Conservation (phyloP, 2,329 filamentous ascomycete species). For the Colletotrichum lindemuthianum region DNA sequence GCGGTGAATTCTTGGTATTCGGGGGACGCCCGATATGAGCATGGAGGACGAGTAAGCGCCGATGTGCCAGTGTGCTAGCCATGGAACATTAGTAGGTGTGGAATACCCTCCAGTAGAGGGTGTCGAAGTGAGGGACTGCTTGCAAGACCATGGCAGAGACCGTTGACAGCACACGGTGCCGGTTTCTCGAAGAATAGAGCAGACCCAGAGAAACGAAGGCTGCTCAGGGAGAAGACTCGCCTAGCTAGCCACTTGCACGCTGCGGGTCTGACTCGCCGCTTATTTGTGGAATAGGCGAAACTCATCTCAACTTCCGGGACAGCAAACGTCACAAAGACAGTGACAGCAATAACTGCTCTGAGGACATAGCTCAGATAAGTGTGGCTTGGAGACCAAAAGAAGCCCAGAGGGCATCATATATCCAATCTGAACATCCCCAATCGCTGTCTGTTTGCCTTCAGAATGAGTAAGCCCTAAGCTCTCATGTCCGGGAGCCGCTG, state of each 20-base stretch:
- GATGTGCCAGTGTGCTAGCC: not conserved
- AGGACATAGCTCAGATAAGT: slow-evolving; percentile 3
- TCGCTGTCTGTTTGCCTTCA: not conserved
- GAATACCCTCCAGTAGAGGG: slow-evolving; percentile 5
- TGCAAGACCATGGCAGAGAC: not conserved
- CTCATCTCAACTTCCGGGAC: slow-evolving; percentile 32
- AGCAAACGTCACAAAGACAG: slow-evolving; percentile 25
- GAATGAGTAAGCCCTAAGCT: not conserved
- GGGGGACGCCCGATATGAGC: slow-evolving; percentile 8
- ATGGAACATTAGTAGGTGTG: slow-evolving; percentile 9
- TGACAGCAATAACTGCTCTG: not conserved
- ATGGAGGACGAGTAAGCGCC: slow-evolving; percentile 10
- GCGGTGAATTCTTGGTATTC: slow-evolving; percentile 13
- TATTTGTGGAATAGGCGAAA: slow-evolving; percentile 30
- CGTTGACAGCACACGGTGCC: too few species aligned
- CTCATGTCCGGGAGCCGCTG: too few species aligned
- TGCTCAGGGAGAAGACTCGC: not conserved
- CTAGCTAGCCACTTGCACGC: slow-evolving; percentile 7
- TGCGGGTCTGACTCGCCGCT: slow-evolving; percentile 24
- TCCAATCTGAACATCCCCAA: not conserved
- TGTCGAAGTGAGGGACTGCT: slow-evolving; percentile 13
- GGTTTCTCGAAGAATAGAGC: too few species aligned
- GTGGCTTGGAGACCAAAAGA: not conserved
- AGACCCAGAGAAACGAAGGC: too few species aligned
- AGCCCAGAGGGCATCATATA: slow-evolving; percentile 5